A percentile compares a stretch with the other conserved stretches of the same genome.
Evolutionary conservation across 75 land plant species (phyloP).

Genomic region (Cunninghamia lanceolata): DNA sequence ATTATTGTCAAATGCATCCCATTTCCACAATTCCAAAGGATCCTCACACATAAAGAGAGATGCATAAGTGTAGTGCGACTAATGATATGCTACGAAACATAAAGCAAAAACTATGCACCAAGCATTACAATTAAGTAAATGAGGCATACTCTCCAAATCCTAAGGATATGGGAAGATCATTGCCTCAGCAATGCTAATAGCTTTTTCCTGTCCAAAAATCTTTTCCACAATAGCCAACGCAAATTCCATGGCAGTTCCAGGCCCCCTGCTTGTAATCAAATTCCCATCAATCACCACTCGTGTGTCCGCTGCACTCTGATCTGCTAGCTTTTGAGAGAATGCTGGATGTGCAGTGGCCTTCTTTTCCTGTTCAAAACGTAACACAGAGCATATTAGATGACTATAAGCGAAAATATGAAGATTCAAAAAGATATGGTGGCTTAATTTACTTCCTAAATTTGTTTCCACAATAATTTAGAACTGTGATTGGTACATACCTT

Average conservation of each 20-base stretch:
- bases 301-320: conserved; percentile 62
- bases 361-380: conserved; percentile 61
- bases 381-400: background rate
- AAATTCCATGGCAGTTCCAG: conserved; percentile 95
- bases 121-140: background rate
- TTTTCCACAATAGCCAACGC: conserved; percentile 78
- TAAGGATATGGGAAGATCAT: conserved; percentile 55
- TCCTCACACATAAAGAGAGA: background rate
- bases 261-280: conserved; percentile 84
- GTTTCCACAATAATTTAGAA: background rate
- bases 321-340: conserved; percentile 65
- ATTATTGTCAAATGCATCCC: background rate
- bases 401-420: background rate
- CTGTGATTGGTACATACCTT: conserved; percentile 36
- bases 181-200: conserved; percentile 59
- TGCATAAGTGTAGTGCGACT: background rate
- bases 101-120: background rate
- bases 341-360: conserved; percentile 94
- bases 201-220: conserved; percentile 62
- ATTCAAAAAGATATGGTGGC: background rate
- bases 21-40: background rate
- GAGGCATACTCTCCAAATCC: background rate
- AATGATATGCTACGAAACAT: background rate
- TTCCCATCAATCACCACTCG: conserved; percentile 91
- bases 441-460: background rate